A percentile compares a stretch with the other conserved stretches of the same genome.
Evolutionary conservation across 164 flowering plant genomes (phyloP).

Genomic region (Nymphaea colorata): DNA sequence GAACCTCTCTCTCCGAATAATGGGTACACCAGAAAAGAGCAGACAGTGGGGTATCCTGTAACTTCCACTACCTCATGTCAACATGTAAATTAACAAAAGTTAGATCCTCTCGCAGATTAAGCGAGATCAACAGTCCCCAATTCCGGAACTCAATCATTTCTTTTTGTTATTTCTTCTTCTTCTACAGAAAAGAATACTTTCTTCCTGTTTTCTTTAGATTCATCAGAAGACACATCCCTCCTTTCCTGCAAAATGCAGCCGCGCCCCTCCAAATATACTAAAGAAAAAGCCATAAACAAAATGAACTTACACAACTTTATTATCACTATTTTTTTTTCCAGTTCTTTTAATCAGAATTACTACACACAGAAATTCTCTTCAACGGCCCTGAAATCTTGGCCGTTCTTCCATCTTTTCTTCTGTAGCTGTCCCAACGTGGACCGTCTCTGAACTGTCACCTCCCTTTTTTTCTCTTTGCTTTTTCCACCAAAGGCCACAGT

Average conservation of each 20-base stretch:
- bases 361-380: too few relatives aligned
- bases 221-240: neutral
- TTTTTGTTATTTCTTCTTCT: slow-evolving; percentile 25
- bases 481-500: too few relatives aligned
- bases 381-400: slow-evolving; percentile 16
- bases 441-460: slow-evolving; percentile 11
- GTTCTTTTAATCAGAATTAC: neutral
- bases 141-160: slow-evolving; percentile 5
- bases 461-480: slow-evolving; percentile 1
- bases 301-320: neutral
- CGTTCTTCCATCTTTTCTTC: slow-evolving; percentile 12
- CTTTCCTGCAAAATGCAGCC: neutral
- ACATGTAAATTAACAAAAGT: slow-evolving; percentile 21
- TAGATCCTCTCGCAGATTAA: neutral
- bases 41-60: slow-evolving; percentile 39
- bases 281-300: neutral
- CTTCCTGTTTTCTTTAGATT: neutral
- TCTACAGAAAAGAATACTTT: slow-evolving; percentile 7
- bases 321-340: neutral
- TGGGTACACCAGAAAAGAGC: neutral
- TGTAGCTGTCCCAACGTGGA: slow-evolving; percentile 25
- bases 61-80: slow-evolving; percentile 44
- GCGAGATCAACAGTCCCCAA: neutral
- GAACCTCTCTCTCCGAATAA: neutral
- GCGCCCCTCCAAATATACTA: neutral